phyloP scores from a whole-genome alignment of 257 asterid genomes.

The Phtheirospermum japonicum region DNA sequence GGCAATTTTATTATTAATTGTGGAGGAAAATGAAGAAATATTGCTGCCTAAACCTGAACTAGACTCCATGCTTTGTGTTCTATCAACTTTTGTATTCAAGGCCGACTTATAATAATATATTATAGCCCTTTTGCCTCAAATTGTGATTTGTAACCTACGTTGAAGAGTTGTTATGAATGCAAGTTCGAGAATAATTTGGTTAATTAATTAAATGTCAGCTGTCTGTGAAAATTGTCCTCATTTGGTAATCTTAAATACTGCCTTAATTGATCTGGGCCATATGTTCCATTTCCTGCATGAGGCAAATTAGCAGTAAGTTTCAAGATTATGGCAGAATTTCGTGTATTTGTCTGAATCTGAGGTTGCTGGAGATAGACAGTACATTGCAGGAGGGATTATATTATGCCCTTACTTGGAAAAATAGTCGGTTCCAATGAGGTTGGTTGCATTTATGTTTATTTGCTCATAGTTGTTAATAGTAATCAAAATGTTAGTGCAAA shows the following conservation, averaged over 20 bases:
- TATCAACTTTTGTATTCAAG: constrained; percentile 24
- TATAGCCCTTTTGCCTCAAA: not conserved
- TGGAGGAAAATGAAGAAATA: constrained; percentile 24
- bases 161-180: too few relatives aligned
- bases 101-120: constrained; percentile 27
- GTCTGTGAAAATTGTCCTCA: constrained; percentile 30
- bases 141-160: constrained; percentile 20
- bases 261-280: constrained; percentile 50
- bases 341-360: not conserved
- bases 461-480: constrained; percentile 11
- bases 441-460: constrained; percentile 33
- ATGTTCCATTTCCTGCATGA: constrained; percentile 42
- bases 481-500: constrained; percentile 13
- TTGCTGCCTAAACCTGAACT: constrained; percentile 1
- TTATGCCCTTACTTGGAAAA: constrained; percentile 24
- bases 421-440: constrained; percentile 18
- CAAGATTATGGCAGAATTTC: constrained; percentile 23
- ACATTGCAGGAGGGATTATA: constrained; percentile 28
- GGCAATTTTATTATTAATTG: constrained; percentile 2
- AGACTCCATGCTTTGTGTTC: constrained; percentile 32
- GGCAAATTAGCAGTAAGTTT: constrained; percentile 34
- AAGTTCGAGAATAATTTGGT: constrained; percentile 19
- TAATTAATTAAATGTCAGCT: constrained; percentile 29
- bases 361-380: not conserved
- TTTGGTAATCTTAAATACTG: constrained; percentile 46